These are phyloP conservation scores for Candida krabiensis DNA, from an alignment of 805 yeast genomes.

Conservation along the genomic window DNA sequence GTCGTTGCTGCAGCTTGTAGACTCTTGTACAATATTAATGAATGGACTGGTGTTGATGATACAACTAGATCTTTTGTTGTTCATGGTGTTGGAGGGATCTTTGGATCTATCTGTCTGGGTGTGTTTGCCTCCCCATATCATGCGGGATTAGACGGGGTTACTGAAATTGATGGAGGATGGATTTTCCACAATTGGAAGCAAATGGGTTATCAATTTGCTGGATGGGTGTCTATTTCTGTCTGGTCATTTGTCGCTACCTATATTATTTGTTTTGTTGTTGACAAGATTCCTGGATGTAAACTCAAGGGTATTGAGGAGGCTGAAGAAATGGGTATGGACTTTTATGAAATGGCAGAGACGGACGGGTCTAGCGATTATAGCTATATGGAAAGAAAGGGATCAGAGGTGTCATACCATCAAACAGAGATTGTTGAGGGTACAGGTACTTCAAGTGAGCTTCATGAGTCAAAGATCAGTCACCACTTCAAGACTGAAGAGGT, in stretches of 20 bases:
- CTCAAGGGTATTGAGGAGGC: conserved; percentile 45
- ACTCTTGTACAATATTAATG: conserved; percentile 34
- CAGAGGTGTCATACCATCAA: conserved; percentile 12
- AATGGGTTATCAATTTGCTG: conserved; percentile 47
- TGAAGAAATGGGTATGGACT: conserved; percentile 53
- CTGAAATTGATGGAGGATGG: conserved; percentile 48
- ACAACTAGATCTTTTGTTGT: conserved; percentile 45
- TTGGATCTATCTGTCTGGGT: conserved; percentile 43
- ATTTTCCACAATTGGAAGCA: conserved; percentile 44
- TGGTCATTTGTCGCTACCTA: conserved; percentile 48
- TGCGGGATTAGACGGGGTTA: conserved; percentile 44
- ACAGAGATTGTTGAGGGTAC: conserved; percentile 13
- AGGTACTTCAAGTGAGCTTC: conserved; percentile 18
- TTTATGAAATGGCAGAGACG: conserved; percentile 49
- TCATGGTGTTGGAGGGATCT: conserved; percentile 50
- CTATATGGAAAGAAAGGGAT: conserved; percentile 10
- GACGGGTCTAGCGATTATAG: conserved; percentile 32
- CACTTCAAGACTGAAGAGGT: conserved; percentile 20
- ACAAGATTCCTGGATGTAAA: conserved; percentile 50
- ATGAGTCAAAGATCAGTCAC: conserved; percentile 17
- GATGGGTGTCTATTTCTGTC: conserved; percentile 39
- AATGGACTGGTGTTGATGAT: conserved; percentile 45
- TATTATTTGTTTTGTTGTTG: conserved; percentile 45
- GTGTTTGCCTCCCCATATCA: conserved; percentile 45
- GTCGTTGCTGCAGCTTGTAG: conserved; percentile 42